Base-by-base conservation (phyloP, 2,329 filamentous ascomycete species). In the Tolypocladium nubicola region DNA sequence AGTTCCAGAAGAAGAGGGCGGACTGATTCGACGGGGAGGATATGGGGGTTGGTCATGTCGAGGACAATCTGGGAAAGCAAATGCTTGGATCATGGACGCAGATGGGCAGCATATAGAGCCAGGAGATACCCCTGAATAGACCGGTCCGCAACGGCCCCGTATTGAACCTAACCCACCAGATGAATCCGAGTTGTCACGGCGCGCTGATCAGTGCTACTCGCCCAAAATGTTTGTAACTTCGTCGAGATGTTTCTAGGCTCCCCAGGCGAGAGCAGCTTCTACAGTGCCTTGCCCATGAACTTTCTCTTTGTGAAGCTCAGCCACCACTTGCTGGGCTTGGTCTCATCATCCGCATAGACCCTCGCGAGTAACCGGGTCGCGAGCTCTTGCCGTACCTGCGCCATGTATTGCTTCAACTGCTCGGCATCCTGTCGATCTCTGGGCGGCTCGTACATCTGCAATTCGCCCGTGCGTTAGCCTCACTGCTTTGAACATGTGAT, bases 301-400 rank as follows among this genome's bases (percentile, higher is more conserved):
- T 97, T 97, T 76, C 94, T 87, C 86, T 97, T 97, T 56, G 89
- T 90, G 73, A 97, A 99, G 80, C 94, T 97, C 72, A 99, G 76
- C 94, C 94, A 99, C 90, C 93, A 97, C 85, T 95, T 83, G 73
- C 77, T 82, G 57, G 84, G 83, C 75, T 82, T 83, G 75, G 89
- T 73, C 79, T 92, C 74, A 70, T 83, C 73, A 76, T 92, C 91
- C 57, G 88, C 87, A 71, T 96, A 99, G 62, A 99, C 86, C 65
- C 92, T 83, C 55, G 88, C 88, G 70, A 97, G 76, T 76, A 99
- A 79, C 71, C 94, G 82, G 58, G 80, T 76, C 5, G 92, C 92
- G 61, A 97, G 77, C 76, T 97, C 94, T 74, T 97, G 93, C 66
- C 94, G 84, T 66, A 97, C 89, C 76, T 99, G 94, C 59, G 87